Evolutionary conservation across 75 land plant species (phyloP).

Genomic region (Larix kaempferi): DNA sequence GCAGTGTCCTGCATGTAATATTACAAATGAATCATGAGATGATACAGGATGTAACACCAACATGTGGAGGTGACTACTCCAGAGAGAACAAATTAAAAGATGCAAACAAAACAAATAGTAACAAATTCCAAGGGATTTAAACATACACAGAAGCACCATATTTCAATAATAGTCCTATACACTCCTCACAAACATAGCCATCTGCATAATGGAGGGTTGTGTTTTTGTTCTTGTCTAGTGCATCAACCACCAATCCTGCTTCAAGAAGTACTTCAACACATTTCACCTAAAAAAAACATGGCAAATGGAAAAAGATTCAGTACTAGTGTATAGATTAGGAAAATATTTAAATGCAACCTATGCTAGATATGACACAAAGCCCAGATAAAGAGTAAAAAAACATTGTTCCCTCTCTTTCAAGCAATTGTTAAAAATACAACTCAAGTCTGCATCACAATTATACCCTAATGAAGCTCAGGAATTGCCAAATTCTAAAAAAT

Average conservation of each 20-base stretch:
- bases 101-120: too few species aligned
- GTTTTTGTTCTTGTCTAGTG: conserved; percentile 36
- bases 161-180: conserved; percentile 39
- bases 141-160: conserved; percentile 43
- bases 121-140: neutral
- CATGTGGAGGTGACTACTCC: too few species aligned
- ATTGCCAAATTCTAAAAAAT: neutral
- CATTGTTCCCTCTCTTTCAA: neutral
- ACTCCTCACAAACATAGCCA: conserved; percentile 37
- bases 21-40: too few species aligned
- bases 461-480: neutral
- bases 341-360: neutral
- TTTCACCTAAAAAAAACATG: conserved; percentile 9
- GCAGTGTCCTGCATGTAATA: too few species aligned
- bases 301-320: neutral
- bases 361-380: neutral
- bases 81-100: too few species aligned
- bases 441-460: neutral
- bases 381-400: neutral
- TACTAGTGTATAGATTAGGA: neutral
- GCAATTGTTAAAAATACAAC: neutral
- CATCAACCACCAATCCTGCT: conserved; percentile 40
- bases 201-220: conserved; percentile 44
- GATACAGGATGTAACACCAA: too few species aligned
- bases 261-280: conserved; percentile 31